Conservation (phyloP, 2,329 filamentous ascomycete genomes). For the Aureobasidium uvarum region DNA sequence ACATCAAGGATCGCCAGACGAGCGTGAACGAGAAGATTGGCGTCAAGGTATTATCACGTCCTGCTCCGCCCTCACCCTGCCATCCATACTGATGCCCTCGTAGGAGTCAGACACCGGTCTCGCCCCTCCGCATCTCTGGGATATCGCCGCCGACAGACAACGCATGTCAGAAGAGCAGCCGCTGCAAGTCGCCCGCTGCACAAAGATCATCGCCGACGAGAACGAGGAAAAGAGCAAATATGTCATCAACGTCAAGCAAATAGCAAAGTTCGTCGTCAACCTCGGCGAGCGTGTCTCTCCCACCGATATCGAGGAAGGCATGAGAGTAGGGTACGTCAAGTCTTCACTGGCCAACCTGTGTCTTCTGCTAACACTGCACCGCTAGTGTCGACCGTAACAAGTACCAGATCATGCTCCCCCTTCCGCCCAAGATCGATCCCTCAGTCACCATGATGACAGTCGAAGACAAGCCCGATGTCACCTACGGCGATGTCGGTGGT, state of each 20-base stretch:
- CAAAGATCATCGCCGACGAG: constrained; percentile 97
- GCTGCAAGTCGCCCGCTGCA: constrained; percentile 94
- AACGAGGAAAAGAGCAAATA: constrained; percentile 99
- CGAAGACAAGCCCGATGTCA: constrained; percentile 98
- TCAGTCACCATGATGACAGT: constrained; percentile 99
- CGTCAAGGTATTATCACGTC: constrained; percentile 59
- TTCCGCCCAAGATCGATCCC: constrained; percentile 97
- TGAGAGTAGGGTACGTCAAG: constrained; percentile 77
- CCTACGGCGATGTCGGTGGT: constrained; percentile 96
- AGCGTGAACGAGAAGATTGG: constrained; percentile 99
- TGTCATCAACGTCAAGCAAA: constrained; percentile 99
- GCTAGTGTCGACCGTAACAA: constrained; percentile 88
- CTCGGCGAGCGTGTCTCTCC: constrained; percentile 94
- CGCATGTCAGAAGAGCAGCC: constrained; percentile 99
- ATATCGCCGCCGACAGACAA: constrained; percentile 95
- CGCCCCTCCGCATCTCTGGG: constrained; percentile 97
- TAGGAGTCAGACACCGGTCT: constrained; percentile 98
- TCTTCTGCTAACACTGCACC: neutral
- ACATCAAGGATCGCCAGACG: constrained; percentile 98
- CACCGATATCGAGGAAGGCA: constrained; percentile 98
- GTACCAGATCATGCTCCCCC: constrained; percentile 95
- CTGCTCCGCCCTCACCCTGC: neutral
- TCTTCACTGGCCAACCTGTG: neutral
- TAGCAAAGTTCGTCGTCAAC: constrained; percentile 98
- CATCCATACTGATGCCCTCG: constrained; percentile 29